Evolutionary conservation across 106 monocot genomes (phyloP), one percentile per base, ranked within the genome.

Genomic region (Agapanthus africanus): DNA sequence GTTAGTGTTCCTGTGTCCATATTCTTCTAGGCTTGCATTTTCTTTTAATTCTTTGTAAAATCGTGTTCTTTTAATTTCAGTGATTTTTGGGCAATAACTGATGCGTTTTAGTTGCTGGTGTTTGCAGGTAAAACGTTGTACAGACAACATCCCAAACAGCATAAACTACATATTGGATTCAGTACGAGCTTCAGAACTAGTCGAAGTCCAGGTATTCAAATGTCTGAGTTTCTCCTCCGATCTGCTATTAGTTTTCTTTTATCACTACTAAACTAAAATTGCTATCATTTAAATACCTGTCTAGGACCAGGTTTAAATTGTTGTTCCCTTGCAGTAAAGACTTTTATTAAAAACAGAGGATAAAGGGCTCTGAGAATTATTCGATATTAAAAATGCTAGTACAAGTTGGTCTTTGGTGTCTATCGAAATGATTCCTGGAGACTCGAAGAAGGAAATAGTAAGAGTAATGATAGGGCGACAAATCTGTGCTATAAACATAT

Each of bases 131-230:
- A 41, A 5, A 66, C 11, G 13, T 16, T 39, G 25, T 11, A 66
- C 66, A 66, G 27, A 66, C 6, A 27, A 44, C 30, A 66, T 66
- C 13, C 66, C 66, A 18, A 37, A 66, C 28, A 44, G 10, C 28
- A 31, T 16, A 66, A 28, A 31, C 14, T 66, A 41, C 22, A 66
- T 66, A 44, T 18, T 66, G 42, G 66, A 66, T 42, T 11, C 28
- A 27, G 0, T 66, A 44, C 66, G 66, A 44, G 28, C 40, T 28
- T 66, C 66, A 27, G 42, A 66, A 44, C 11, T 28, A 42, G 28
- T 66, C 10, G 66, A 66, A 66, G 66, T 66, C 41, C 66, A 66
- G 66, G 66, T 66, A 66, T 27, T 26, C 42, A 25, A n/a, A n/a
- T n/a, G n/a, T n/a, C n/a, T n/a, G n/a, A n/a, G n/a, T n/a, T n/a